These are phyloP conservation scores for Pneumocystis murina DNA, from an alignment of 1,139 yeast genomes.

Conservation along the genomic window DNA sequence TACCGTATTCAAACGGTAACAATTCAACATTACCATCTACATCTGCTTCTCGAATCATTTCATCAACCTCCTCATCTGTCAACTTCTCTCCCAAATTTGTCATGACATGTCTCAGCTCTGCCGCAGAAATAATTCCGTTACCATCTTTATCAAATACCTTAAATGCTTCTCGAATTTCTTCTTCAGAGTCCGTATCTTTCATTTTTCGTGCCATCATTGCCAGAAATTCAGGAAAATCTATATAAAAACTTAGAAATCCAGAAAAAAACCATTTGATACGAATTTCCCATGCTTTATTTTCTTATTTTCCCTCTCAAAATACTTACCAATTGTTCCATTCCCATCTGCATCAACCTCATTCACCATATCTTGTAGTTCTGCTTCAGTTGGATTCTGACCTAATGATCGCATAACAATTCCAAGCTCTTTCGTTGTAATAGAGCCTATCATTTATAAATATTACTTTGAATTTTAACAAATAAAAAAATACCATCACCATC, in stretches of 20 bases:
- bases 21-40: constrained; percentile 10
- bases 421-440: constrained; percentile 83
- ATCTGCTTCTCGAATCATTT: constrained; percentile 91
- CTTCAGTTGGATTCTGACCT: constrained; percentile 93
- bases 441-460: constrained; percentile 7
- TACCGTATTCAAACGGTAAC: too few species aligned
- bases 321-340: constrained; percentile 55
- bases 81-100: constrained; percentile 94
- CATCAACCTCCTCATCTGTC: constrained; percentile 90
- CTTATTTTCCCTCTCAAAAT: neutral
- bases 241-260: neutral
- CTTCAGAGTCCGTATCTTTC: constrained; percentile 92
- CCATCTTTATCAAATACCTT: constrained; percentile 80
- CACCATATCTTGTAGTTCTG: constrained; percentile 89
- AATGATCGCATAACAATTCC: constrained; percentile 97
- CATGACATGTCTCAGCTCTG: constrained; percentile 89
- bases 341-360: constrained; percentile 93
- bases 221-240: constrained; percentile 31
- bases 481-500: constrained; percentile 70
- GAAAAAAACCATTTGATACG: neutral
- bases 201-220: constrained; percentile 90
- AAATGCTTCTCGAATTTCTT: constrained; percentile 93
- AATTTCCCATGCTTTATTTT: neutral
- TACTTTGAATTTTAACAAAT: too few species aligned
- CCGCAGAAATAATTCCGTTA: constrained; percentile 90